Evolutionary conservation across 345 rosid genomes (phyloP).

Genomic region (Sisymbrium irio): DNA sequence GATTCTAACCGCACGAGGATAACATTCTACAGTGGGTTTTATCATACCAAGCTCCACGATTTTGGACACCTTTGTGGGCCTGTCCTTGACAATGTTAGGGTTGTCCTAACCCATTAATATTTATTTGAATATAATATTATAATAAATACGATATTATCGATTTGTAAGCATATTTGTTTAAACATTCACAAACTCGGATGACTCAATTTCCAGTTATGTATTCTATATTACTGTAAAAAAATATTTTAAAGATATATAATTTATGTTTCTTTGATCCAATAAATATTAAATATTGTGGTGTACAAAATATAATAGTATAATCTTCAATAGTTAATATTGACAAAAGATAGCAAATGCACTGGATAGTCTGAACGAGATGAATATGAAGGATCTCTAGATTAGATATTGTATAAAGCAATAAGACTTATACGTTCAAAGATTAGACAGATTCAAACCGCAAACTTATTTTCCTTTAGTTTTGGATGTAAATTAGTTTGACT

Average conservation of each 20-base stretch:
- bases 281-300: neutral
- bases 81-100: conserved; percentile 66
- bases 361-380: neutral
- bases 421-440: neutral
- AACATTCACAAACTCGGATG: neutral
- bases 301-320: no score
- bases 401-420: neutral
- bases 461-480: neutral
- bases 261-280: neutral
- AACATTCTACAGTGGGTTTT: conserved; percentile 65
- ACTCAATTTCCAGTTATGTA: neutral
- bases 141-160: neutral
- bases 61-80: conserved; percentile 87
- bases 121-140: neutral
- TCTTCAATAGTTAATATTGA: neutral
- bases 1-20: conserved; percentile 54
- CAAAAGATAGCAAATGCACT: neutral
- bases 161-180: neutral
- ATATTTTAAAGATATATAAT: neutral
- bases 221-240: neutral
- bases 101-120: conserved; percentile 22
- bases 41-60: conserved; percentile 71
- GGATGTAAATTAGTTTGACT: neutral
- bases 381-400: neutral
- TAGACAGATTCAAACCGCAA: neutral